phyloP scores from a whole-genome alignment of 1,139 yeast genomes.

The Lodderomyces metapsilosis region DNA sequence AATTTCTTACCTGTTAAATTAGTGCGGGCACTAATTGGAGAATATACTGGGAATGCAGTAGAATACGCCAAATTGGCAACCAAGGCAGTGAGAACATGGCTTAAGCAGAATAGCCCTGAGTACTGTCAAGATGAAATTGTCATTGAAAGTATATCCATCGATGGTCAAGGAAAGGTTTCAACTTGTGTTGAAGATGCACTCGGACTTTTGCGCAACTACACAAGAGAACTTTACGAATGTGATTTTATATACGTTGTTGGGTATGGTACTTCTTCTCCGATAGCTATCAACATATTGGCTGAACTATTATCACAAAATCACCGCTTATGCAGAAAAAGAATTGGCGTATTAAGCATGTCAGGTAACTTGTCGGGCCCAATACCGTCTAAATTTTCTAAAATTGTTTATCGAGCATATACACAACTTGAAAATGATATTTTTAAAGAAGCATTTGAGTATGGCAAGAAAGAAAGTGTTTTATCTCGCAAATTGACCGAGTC shows the following conservation, averaged over 20 bases:
- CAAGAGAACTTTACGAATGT: conserved; percentile 27
- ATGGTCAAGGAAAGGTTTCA: conserved; percentile 50
- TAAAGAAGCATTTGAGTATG: conserved; percentile 48
- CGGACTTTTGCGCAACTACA: conserved; percentile 46
- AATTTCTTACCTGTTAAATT: conserved; percentile 54
- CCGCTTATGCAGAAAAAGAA: conserved; percentile 12
- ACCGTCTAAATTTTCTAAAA: conserved; percentile 42
- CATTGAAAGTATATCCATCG: conserved; percentile 50
- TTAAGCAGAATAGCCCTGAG: conserved; percentile 23
- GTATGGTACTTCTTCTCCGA: conserved; percentile 46
- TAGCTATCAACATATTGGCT: conserved; percentile 44
- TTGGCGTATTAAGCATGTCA: conserved; percentile 47
- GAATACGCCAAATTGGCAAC: conserved; percentile 35
- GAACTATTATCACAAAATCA: conserved; percentile 21
- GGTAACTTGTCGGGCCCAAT: conserved; percentile 48
- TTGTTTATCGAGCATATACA: conserved; percentile 47
- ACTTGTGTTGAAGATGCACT: conserved; percentile 35
- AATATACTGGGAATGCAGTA: conserved; percentile 44
- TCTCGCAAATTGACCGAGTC: conserved; percentile 31
- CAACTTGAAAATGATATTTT: conserved; percentile 47
- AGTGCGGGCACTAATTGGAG: conserved; percentile 46
- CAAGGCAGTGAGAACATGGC: conserved; percentile 41
- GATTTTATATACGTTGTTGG: conserved; percentile 47
- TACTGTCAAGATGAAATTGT: conserved; percentile 22
- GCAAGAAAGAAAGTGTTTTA: conserved; percentile 33